Base-by-base conservation (phyloP, 1,139 yeast species). In the Hyphopichia burtonii region DNA sequence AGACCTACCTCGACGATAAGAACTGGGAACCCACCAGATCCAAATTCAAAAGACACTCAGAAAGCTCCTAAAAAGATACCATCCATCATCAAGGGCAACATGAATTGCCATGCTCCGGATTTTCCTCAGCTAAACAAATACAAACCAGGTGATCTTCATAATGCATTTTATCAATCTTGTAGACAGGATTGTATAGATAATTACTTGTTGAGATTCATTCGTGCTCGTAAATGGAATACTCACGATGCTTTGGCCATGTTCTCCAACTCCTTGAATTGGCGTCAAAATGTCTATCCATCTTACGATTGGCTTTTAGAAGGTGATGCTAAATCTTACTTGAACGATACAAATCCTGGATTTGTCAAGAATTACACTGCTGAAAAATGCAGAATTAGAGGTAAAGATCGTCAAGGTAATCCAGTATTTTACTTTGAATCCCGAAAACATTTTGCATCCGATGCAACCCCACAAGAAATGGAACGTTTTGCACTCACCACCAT, bases 161-260 rank as follows among this genome's bases (percentile, higher is more conserved):
- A 47, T 12, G 58, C 63, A 1, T 43, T 68, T 14, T 42, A 53
- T 42, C 41, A 41, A 4, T 48, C 53, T 15, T 20, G 23, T 20
- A 61, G 70, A 51, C 62, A 65, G 39, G 74, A 70, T 48, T 58
- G 66, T 38, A 43, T 61, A 18, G 78, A 73, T 48, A 68, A 69
- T 46, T 55, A 56, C 40, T 23, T 66, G 4, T 62, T 69, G 46
- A 59, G 68, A 43, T 73, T 65, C 38, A 54, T 71, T 27, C 59
- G 77, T 44, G 78, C 78, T 30, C 70, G 78, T 53, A 71, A 71
- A 49, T 68, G 66, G 58, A 60, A 66, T 34, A 48, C 63, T 18
- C 63, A 63, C 22, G 60, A 62, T 40, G 63, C 68, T 1, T 37
- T 71, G 33, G 53, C 47, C 3, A 72, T 73, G 78, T 47, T 66